These are phyloP conservation scores for Erythrophleum fordii DNA, from an alignment of 306 rosid genomes.

Conservation along the genomic window DNA sequence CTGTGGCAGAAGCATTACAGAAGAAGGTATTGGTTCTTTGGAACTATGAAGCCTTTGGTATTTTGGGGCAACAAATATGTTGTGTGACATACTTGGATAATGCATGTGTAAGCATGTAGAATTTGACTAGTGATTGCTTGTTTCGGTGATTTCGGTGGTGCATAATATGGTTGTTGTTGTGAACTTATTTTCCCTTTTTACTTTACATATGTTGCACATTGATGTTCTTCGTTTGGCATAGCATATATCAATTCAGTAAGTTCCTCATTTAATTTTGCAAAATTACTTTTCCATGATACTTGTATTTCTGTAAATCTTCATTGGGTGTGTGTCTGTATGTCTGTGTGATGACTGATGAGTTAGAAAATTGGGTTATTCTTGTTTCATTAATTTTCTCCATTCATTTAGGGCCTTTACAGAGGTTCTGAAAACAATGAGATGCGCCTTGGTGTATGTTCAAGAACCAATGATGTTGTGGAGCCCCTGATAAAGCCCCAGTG, in stretches of 20 bases:
- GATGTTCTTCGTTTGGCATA: conserved; percentile 24
- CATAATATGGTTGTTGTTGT: not conserved
- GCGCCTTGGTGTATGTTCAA: conserved; percentile 93
- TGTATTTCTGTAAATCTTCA: conserved; percentile 15
- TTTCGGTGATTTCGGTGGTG: conserved; percentile 11
- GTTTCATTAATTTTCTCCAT: conserved; percentile 37
- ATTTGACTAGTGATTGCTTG: conserved; percentile 13
- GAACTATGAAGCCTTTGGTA: conserved; percentile 24
- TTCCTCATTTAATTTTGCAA: conserved; percentile 1
- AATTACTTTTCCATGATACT: not conserved
- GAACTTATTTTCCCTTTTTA: not conserved
- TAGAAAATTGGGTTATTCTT: not conserved
- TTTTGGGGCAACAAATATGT: not conserved
- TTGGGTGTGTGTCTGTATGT: not conserved
- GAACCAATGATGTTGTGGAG: conserved; percentile 93
- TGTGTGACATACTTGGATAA: conserved; percentile 18
- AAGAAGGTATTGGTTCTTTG: conserved; percentile 69
- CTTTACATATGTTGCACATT: conserved; percentile 15
- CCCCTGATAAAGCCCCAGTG: conserved; percentile 96
- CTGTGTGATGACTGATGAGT: not conserved
- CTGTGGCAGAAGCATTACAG: conserved; percentile 70
- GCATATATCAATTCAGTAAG: conserved; percentile 18
- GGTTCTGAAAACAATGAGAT: conserved; percentile 89
- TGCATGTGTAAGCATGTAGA: not conserved
- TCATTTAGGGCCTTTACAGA: conserved; percentile 74